Percentiles rank a stretch among this genome's conserved stretches.
These are phyloP conservation scores for Melastoma malabathricum DNA, from an alignment of 345 rosid genomes.

Conservation along the genomic window DNA sequence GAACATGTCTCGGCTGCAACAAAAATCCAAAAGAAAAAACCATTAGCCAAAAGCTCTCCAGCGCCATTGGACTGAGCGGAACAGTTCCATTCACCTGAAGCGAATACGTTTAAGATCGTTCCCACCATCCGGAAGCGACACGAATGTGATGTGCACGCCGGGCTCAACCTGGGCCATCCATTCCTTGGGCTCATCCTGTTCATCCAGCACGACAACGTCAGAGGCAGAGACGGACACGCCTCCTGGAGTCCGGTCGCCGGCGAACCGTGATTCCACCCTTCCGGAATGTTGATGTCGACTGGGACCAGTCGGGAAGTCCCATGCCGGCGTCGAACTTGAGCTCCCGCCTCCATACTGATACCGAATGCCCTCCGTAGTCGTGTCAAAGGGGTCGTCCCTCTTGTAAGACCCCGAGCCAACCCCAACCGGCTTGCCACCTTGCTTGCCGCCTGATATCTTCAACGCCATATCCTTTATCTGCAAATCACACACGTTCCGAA, in stretches of 20 bases:
- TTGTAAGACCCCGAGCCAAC: conserved; percentile 58
- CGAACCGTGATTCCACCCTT: conserved; percentile 37
- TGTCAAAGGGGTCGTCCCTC: conserved; percentile 51
- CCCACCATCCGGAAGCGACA: conserved; percentile 82
- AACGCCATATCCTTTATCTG: conserved; percentile 94
- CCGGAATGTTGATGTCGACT: conserved; percentile 22
- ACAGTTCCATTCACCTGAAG: conserved; percentile 33
- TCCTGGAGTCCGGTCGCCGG: conserved; percentile 36
- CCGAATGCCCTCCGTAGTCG: conserved; percentile 66
- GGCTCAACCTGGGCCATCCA: conserved; percentile 99
- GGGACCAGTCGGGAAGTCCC: conserved; percentile 56
- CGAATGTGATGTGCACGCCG: conserved; percentile 89
- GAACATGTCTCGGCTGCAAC: conserved; percentile 87
- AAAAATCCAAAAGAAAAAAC: conserved; percentile 10
- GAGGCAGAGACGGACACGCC: conserved; percentile 46
- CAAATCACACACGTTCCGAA: not conserved
- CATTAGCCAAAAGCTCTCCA: not conserved
- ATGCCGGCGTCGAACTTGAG: conserved; percentile 82
- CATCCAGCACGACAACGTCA: conserved; percentile 61
- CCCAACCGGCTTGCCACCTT: conserved; percentile 64
- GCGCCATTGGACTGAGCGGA: too few relatives aligned
- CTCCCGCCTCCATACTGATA: conserved; percentile 70
- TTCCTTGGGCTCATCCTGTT: conserved; percentile 74
- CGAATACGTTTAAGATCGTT: conserved; percentile 93
- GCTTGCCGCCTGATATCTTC: conserved; percentile 70